Percentiles rank a stretch among this genome's conserved stretches.
Evolutionary conservation across 108 stramenopile species (phyloP).

Genomic region (Poteriospumella lacustris): DNA sequence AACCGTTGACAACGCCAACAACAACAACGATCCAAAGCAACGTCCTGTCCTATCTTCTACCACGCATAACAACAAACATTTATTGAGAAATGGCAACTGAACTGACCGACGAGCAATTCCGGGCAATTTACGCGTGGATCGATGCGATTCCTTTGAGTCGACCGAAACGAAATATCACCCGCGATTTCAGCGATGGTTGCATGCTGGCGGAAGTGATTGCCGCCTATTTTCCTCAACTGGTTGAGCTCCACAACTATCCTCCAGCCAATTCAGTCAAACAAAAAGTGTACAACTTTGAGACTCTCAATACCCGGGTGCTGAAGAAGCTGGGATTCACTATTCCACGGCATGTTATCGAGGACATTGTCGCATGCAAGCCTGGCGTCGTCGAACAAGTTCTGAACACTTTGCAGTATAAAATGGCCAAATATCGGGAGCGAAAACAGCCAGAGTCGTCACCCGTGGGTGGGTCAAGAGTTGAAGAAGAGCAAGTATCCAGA

Average conservation of each 20-base stretch:
- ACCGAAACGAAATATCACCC: constrained; percentile 60
- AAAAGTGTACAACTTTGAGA: constrained; percentile 64
- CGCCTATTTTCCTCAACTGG: constrained; percentile 60
- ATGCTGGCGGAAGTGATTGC: constrained; percentile 60
- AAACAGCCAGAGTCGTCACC: not conserved
- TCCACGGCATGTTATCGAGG: constrained; percentile 46
- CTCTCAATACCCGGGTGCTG: constrained; percentile 53
- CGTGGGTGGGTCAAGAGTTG: not conserved
- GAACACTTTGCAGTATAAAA: constrained; percentile 47
- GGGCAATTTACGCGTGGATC: constrained; percentile 59
- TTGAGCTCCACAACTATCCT: constrained; percentile 63
- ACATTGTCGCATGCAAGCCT: constrained; percentile 44
- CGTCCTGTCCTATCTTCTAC: no score
- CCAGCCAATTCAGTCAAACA: constrained; percentile 53
- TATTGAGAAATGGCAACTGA: constrained; percentile 15
- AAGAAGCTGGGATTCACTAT: constrained; percentile 39
- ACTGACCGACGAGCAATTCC: constrained; percentile 39
- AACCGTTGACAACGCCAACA: no score
- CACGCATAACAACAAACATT: no score
- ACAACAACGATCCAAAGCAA: no score
- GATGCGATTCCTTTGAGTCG: constrained; percentile 61
- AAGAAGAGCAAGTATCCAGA: not conserved
- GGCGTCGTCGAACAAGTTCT: constrained; percentile 54
- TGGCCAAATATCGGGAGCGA: constrained; percentile 50
- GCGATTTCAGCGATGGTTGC: constrained; percentile 66